Conservation (phyloP, 495 filamentous ascomycete species). For the Cudoniella acicularis region DNA sequence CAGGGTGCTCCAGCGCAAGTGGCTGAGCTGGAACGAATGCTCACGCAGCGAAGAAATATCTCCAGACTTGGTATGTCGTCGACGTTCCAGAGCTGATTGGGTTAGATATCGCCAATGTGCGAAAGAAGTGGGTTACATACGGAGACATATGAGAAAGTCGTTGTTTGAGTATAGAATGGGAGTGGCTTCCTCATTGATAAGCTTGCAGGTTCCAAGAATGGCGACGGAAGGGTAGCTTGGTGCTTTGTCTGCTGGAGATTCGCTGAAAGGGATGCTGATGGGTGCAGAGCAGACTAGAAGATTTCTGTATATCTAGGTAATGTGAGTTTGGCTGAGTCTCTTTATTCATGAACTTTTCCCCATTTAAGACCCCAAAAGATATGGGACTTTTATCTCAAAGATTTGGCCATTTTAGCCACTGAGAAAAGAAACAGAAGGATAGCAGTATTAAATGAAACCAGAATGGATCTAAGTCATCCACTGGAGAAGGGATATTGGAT, state of each 20-base stretch:
- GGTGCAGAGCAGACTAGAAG: constrained; percentile 28
- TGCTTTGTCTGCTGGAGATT: not conserved
- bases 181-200: constrained; percentile 29
- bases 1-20: constrained; percentile 25
- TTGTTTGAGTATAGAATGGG: constrained; percentile 32
- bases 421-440: too few species aligned
- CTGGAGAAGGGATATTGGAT: too few species aligned
- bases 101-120: too few species aligned
- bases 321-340: not conserved
- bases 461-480: too few species aligned
- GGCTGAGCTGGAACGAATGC: constrained; percentile 19
- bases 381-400: too few species aligned
- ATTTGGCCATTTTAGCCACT: too few species aligned
- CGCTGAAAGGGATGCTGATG: constrained; percentile 17
- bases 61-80: not conserved
- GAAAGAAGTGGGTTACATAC: constrained; percentile 6
- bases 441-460: too few species aligned
- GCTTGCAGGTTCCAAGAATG: constrained; percentile 31
- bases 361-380: too few species aligned
- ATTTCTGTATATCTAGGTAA: constrained; percentile 32
- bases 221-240: constrained; percentile 19
- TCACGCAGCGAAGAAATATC: not conserved
- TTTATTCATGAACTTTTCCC: too few species aligned
- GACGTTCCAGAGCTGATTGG: not conserved
- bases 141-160: constrained; percentile 24